These are phyloP conservation scores for Melampsora americana DNA, from an alignment of 1,284 basidiomycete genomes.

Conservation along the genomic window DNA sequence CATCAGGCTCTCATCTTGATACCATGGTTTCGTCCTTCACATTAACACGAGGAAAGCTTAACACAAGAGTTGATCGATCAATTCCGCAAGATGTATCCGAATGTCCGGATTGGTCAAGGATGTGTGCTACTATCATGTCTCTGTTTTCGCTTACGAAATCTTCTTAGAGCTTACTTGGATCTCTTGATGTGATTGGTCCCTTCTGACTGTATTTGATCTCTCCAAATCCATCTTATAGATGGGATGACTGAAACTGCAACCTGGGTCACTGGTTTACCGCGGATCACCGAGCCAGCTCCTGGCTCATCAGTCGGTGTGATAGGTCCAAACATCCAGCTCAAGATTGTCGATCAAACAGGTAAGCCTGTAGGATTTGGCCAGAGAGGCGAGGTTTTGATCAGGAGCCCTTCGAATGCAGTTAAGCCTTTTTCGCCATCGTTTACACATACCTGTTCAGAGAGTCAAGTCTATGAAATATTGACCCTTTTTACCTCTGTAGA, in stretches of 20 bases:
- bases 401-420: slow-evolving; percentile 22
- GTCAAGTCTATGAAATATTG: not conserved
- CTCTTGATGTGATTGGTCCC: not conserved
- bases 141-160: not conserved
- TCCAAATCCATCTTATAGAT: not conserved
- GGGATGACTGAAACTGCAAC: slow-evolving; percentile 27
- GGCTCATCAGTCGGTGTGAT: slow-evolving; percentile 12
- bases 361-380: not conserved
- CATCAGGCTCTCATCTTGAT: not conserved
- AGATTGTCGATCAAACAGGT: slow-evolving; percentile 15
- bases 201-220: too few species aligned
- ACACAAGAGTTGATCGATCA: slow-evolving; percentile 7
- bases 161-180: not conserved
- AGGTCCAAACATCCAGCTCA: slow-evolving; percentile 9
- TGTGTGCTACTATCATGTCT: not conserved
- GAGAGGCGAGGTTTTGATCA: not conserved
- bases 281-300: not conserved
- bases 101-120: slow-evolving; percentile 10
- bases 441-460: not conserved
- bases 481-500: not conserved
- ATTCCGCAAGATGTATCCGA: not conserved
- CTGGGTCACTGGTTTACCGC: not conserved
- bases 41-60: not conserved
- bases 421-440: not conserved
- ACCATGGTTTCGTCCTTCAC: too few species aligned